Percentiles rank a stretch among this genome's conserved stretches.
These are phyloP conservation scores for Neofusicoccum cordaticola DNA, from an alignment of 2,329 filamentous ascomycete species.

Conservation along the genomic window DNA sequence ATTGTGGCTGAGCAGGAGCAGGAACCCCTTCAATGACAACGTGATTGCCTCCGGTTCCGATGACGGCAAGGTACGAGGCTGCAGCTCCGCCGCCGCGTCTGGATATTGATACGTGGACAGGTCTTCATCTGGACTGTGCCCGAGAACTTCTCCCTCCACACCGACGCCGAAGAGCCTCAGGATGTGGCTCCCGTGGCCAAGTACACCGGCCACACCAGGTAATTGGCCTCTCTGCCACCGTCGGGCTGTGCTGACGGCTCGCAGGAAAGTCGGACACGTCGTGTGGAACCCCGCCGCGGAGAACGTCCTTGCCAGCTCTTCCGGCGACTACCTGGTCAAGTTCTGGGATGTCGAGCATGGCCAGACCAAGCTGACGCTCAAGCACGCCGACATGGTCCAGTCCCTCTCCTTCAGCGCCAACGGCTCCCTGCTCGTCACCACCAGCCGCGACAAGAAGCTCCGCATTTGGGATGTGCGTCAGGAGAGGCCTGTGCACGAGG, in stretches of 20 bases:
- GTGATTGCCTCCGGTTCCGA: conserved; percentile 92
- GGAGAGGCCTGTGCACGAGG: conserved; percentile 81
- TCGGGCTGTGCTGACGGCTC: conserved; percentile 20
- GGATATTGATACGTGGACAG: conserved; percentile 31
- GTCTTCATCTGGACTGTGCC: conserved; percentile 97
- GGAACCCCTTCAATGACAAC: conserved; percentile 94
- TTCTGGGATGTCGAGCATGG: conserved; percentile 89
- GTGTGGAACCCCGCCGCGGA: conserved; percentile 96
- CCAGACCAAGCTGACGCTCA: conserved; percentile 70
- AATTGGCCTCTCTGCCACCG: conserved; percentile 20
- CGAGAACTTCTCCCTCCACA: conserved; percentile 77
- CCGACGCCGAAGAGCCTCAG: conserved; percentile 76
- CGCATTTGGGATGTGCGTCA: conserved; percentile 96
- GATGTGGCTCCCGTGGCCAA: conserved; percentile 80
- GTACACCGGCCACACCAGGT: conserved; percentile 84
- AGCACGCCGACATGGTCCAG: conserved; percentile 89
- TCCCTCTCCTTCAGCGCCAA: conserved; percentile 93
- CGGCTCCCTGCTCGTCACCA: conserved; percentile 82
- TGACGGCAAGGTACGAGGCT: conserved; percentile 70
- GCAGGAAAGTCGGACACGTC: conserved; percentile 94
- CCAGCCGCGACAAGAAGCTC: conserved; percentile 96
- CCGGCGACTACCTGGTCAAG: conserved; percentile 92
- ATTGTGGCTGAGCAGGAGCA: conserved; percentile 35
- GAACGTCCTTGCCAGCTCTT: conserved; percentile 91
- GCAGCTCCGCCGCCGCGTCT: background rate